These are phyloP conservation scores for Schoenoplectus triqueter DNA, from an alignment of 202 grass and related monocot genomes.

Conservation along the genomic window DNA sequence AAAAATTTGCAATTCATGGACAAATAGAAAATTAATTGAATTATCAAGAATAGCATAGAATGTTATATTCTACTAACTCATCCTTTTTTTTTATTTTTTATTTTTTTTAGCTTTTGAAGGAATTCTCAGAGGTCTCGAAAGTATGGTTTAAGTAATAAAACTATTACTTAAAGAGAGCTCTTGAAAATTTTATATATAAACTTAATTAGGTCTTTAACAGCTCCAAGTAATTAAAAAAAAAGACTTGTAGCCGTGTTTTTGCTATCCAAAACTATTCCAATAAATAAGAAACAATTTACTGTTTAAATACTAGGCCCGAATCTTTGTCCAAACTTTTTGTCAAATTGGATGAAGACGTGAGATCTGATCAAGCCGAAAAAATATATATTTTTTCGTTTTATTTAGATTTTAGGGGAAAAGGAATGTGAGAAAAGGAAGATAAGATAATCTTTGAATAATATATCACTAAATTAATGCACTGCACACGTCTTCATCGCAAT, in stretches of 20 bases:
- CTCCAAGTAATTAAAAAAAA: no score
- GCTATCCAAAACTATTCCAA: neutral
- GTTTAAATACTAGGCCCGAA: neutral
- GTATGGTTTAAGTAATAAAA: no score
- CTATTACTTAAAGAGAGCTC: neutral
- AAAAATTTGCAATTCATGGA: no score
- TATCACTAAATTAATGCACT: no score
- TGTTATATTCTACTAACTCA: no score
- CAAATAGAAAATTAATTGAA: no score
- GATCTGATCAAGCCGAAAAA: neutral
- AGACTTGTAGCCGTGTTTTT: neutral
- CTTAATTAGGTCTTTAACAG: neutral
- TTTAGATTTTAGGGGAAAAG: neutral
- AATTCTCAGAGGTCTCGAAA: no score
- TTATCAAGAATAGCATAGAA: no score
- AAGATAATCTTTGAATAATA: no score
- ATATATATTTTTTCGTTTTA: neutral
- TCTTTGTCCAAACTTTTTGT: neutral
- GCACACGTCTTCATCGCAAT: no score
- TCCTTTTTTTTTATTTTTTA: no score
- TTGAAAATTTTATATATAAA: neutral
- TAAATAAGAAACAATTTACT: neutral
- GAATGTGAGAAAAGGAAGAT: neutral
- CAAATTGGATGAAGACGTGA: conserved; percentile 13
- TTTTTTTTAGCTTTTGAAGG: no score